Percentiles rank a stretch among this genome's conserved stretches.
phyloP scores from a whole-genome alignment of 225 moss, liverwort and hornwort species.

The Bryum argenteum region DNA sequence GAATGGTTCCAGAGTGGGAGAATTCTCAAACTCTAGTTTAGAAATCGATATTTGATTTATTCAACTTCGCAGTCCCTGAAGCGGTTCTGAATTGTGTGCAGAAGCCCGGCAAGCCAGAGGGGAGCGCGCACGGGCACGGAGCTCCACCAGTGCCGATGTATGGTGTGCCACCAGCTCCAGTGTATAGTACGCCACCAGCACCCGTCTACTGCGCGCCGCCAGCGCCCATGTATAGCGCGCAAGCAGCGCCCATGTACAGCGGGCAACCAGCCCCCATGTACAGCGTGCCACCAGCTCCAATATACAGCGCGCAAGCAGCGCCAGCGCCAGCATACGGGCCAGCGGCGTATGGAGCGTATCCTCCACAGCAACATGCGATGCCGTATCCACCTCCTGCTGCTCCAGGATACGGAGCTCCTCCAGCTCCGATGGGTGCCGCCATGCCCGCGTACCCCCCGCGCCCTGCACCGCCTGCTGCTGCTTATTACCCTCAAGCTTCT shows the following conservation, averaged over 20 bases:
- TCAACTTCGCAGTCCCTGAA: no score
- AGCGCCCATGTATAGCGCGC: background rate
- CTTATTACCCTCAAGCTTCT: slow-evolving; percentile 22
- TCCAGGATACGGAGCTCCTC: slow-evolving; percentile 30
- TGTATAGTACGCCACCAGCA: background rate
- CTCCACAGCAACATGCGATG: slow-evolving; percentile 21
- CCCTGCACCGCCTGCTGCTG: background rate
- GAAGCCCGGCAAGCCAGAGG: slow-evolving; percentile 20
- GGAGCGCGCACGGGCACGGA: slow-evolving; percentile 6
- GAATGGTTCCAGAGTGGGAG: no score
- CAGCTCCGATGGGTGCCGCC: background rate
- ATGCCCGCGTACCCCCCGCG: slow-evolving; percentile 4
- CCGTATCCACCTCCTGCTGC: slow-evolving; percentile 22
- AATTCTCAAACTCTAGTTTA: no score
- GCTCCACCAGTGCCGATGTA: slow-evolving; percentile 5
- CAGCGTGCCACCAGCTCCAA: slow-evolving; percentile 6
- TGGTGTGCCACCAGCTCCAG: slow-evolving; percentile 11
- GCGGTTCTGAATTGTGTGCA: slow-evolving; percentile 7
- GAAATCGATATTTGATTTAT: no score
- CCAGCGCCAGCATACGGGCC: slow-evolving; percentile 18
- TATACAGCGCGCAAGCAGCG: no score
- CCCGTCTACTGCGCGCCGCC: slow-evolving; percentile 8
- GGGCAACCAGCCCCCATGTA: background rate
- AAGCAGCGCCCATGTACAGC: no score
- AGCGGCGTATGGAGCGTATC: slow-evolving; percentile 27